phyloP scores from a whole-genome alignment of 208 protist species.

The Crithidia thermophila region DNA sequence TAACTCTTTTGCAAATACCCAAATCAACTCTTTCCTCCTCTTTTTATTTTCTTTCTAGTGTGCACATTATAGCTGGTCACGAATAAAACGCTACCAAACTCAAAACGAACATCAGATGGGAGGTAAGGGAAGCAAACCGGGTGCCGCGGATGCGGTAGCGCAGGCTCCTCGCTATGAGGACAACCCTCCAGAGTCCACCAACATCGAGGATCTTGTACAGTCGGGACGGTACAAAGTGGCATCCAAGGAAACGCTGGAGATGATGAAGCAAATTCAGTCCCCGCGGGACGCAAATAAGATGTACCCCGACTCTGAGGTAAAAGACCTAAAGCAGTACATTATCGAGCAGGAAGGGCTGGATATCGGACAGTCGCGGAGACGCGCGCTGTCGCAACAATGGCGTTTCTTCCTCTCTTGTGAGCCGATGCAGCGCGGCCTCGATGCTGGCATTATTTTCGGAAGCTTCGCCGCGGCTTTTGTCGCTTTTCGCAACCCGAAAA shows the following conservation, averaged over 20 bases:
- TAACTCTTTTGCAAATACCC: no score
- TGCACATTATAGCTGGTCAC: no score
- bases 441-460: slow-evolving; percentile 80
- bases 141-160: background rate
- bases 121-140: slow-evolving; percentile 23
- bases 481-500: slow-evolving; percentile 55
- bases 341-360: slow-evolving; percentile 84
- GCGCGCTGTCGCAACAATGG: slow-evolving; percentile 79
- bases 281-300: slow-evolving; percentile 59
- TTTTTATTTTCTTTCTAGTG: no score
- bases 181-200: slow-evolving; percentile 64
- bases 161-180: slow-evolving; percentile 50
- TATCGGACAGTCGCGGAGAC: slow-evolving; percentile 60
- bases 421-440: slow-evolving; percentile 81
- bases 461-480: slow-evolving; percentile 72
- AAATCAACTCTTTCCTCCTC: no score
- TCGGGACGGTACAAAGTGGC: slow-evolving; percentile 81
- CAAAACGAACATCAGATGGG: no score
- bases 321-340: slow-evolving; percentile 82
- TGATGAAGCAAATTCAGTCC: slow-evolving; percentile 79
- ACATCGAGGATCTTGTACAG: slow-evolving; percentile 71
- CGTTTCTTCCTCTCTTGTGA: slow-evolving; percentile 87
- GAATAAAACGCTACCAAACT: no score
- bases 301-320: slow-evolving; percentile 75
- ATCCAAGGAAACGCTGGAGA: slow-evolving; percentile 62